Base-by-base conservation (phyloP, 2,329 filamentous ascomycete species). In the Emydomyces testavorans region DNA sequence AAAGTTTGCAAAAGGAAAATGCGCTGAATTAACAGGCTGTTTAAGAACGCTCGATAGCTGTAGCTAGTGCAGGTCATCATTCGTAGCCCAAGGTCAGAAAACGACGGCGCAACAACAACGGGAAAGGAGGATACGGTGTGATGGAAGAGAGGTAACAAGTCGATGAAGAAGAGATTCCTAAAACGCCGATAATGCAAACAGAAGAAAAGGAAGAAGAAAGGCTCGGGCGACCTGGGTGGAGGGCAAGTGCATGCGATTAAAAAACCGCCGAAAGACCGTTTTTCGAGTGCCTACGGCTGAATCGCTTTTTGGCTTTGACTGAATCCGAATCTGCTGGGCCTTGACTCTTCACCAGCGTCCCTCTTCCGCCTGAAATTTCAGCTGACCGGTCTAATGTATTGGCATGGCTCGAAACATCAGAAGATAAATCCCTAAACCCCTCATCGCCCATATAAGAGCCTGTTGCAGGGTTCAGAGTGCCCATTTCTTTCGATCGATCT, bases 251-350 rank as follows among this genome's bases (percentile, higher is more conserved):
- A 21, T 31, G 15, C 5, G 13, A 7, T 16, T 65, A 94, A 62
- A 95, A 94, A 43, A 86, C 84, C 41, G 89, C 84, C 23, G 87
- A 87, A 41, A 94, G 76, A n/a, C 90, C 89, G 64, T 87, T 94
- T 69, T 93, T 94, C 13, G 85, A 93, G 67, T 94, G 87, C 56
- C 90, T 76, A 68, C 92, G 92, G 69, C 88, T 94, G 67, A 95
- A 96, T 41, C 78, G 67, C 60, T 79, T 80, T 56, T 73, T 71
- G 41, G 74, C 74, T 61, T 77, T 79, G 13, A 74, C 58, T n/a
- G 73, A 75, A 44, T 76, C 74, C 40, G 66, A 64, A 54, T 77
- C 74, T 21, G 57, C 24, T 8, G 57, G 54, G 59, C 63, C 56
- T 46, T 65, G 63, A 43, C 66, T 64, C 51, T 72, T 72, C 45